Conservation (phyloP, 805 yeast species). For the Yarrowia yakushimensis region DNA sequence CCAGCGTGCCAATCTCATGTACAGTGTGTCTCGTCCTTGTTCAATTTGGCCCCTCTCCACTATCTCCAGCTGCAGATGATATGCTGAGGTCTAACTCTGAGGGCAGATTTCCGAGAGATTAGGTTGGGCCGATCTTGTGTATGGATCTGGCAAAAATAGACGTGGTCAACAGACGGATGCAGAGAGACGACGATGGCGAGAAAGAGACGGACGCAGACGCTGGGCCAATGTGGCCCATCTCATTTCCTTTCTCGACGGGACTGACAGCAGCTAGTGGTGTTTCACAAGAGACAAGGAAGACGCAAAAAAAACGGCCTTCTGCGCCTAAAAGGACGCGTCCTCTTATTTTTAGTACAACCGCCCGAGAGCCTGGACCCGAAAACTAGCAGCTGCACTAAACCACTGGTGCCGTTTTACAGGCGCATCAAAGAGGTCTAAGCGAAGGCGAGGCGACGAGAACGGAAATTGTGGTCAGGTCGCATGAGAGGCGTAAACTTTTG, state of each 20-base stretch:
- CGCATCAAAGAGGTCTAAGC: neutral
- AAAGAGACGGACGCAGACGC: too few relatives aligned
- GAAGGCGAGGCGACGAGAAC: slow-evolving; percentile 1
- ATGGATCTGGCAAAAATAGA: too few relatives aligned
- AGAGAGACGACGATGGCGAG: neutral
- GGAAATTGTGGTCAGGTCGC: neutral
- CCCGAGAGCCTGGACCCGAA: neutral
- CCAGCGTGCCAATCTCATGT: neutral
- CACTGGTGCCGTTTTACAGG: slow-evolving; percentile 1
- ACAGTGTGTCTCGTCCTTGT: neutral
- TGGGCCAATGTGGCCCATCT: too few relatives aligned
- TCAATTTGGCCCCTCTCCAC: neutral
- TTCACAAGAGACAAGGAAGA: neutral
- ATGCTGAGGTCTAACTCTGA: slow-evolving; percentile 10
- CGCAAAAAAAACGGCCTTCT: neutral
- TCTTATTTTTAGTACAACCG: neutral
- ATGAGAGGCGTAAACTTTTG: slow-evolving; percentile 8
- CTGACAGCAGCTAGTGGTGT: neutral
- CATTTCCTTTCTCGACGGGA: too few relatives aligned
- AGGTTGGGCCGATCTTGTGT: neutral
- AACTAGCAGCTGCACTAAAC: neutral
- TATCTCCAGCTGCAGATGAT: neutral
- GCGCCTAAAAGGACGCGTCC: neutral
- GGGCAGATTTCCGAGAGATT: slow-evolving; percentile 8
- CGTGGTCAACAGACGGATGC: neutral